phyloP scores from a whole-genome alignment of 805 yeast species.

The Candida glaebosa region DNA sequence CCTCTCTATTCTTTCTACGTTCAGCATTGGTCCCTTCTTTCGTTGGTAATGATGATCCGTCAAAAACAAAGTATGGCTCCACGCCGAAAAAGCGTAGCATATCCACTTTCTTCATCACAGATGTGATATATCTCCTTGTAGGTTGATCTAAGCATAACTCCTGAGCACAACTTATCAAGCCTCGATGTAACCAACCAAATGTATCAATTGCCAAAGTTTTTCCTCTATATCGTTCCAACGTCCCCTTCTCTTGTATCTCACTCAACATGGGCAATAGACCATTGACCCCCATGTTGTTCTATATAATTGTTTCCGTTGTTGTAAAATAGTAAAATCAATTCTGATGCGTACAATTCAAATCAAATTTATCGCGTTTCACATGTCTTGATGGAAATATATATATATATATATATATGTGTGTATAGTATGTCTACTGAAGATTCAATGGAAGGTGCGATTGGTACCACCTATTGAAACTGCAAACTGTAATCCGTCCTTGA shows the following conservation, averaged over 20 bases:
- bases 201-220: conserved; percentile 89
- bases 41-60: conserved; percentile 82
- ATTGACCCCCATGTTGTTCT: conserved; percentile 72
- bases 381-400: no score
- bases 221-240: conserved; percentile 63
- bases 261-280: conserved; percentile 80
- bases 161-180: conserved; percentile 76
- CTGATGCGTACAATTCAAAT: not conserved
- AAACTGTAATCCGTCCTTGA: conserved; percentile 38
- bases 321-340: not conserved
- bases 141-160: conserved; percentile 72
- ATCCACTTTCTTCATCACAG: conserved; percentile 61
- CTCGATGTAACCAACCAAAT: conserved; percentile 93
- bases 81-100: conserved; percentile 68
- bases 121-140: conserved; percentile 69
- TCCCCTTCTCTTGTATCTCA: conserved; percentile 60
- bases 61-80: conserved; percentile 85
- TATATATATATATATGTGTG: no score
- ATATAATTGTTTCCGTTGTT: not conserved
- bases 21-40: conserved; percentile 71
- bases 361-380: not conserved
- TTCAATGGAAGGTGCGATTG: conserved; percentile 11
- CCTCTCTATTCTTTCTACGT: conserved; percentile 54
- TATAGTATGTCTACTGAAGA: no score
- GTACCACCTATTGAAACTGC: conserved; percentile 39